A percentile compares a stretch with the other conserved stretches of the same genome.
phyloP scores from a whole-genome alignment of 257 asterid genomes.

The Jasminum sambac region DNA sequence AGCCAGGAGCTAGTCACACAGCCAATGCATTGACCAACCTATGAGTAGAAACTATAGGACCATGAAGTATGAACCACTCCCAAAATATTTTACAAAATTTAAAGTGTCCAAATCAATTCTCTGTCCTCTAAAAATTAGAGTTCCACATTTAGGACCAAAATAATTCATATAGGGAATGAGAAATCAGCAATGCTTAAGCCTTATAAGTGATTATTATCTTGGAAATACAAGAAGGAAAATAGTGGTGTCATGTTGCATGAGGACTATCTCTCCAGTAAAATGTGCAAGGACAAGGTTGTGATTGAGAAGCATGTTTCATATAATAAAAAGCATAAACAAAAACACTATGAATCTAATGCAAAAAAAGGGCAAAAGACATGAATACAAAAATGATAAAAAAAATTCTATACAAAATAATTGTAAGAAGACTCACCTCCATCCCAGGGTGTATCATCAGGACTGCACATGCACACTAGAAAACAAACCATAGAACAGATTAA shows the following conservation, averaged over 20 bases:
- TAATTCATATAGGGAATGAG: neutral
- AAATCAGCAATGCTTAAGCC: constrained; percentile 1
- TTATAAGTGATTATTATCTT: constrained; percentile 1
- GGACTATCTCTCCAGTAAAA: constrained; percentile 2
- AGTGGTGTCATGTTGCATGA: constrained; percentile 3
- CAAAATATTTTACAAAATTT: neutral
- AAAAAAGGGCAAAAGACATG: neutral
- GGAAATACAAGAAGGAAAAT: neutral
- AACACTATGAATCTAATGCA: neutral
- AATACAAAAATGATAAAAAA: neutral
- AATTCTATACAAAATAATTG: constrained; percentile 6
- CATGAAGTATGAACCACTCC: neutral
- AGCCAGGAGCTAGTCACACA: neutral
- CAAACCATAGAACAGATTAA: constrained; percentile 33
- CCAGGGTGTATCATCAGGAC: constrained; percentile 94
- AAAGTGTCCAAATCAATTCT: neutral
- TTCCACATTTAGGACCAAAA: neutral
- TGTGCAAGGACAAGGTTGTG: neutral
- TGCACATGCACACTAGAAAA: constrained; percentile 46
- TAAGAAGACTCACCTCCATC: constrained; percentile 71
- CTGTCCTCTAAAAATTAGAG: neutral
- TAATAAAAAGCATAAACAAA: neutral
- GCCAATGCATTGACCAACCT: neutral
- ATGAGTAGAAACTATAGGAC: neutral
- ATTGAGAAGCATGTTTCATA: neutral